Base-by-base conservation (phyloP, 306 rosid species). In the Arachis hypogaea region DNA sequence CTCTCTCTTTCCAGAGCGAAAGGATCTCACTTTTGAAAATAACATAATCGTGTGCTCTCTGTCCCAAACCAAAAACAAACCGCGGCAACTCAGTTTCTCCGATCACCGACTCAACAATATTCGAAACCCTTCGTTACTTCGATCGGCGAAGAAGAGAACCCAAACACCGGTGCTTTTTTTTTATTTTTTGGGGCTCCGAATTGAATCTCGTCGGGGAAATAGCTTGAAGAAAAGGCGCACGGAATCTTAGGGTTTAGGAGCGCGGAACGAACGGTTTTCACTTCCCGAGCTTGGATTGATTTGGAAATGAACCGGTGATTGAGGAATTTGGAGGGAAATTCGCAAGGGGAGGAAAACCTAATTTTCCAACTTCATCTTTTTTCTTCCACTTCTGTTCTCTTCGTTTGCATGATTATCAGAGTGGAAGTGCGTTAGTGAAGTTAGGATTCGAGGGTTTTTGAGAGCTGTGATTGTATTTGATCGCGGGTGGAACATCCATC, bases 301-400 rank as follows among this genome's bases (percentile, higher is more conserved):
- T 43, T 33, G 38, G 54, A 64, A 5, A 7, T 46, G 11, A 64
- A 9, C 11, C 58, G 40, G 11, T 4, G 28, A 51, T 76, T 76
- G 16, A 44, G 47, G 59, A 70, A 64, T 49, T 47, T 10, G 29
- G 18, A 46, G 44, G 33, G 68, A 44, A 69, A 47, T 61, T 41
- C 6, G 58, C 18, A 1, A 57, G 59, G 58, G 58, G 44, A 36
- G 44, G 57, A 43, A 42, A 79, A 79, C 82, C 82, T 72, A 72
- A 79, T 79, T 59, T 14, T 18, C 4, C 51, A 40, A 50, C 52
- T 71, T 64, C 7, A 33, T 36, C 0, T 57, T 18, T 42, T 42
- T 11, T 5, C 7, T 36, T 6, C 38, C 4, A 33, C 38, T 47
- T 47, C 7, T 56, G 56, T 69, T 42, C 5, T 49, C 29, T 56